Evolutionary conservation across 345 rosid genomes (phyloP).

Genomic region (Salix purpurea): DNA sequence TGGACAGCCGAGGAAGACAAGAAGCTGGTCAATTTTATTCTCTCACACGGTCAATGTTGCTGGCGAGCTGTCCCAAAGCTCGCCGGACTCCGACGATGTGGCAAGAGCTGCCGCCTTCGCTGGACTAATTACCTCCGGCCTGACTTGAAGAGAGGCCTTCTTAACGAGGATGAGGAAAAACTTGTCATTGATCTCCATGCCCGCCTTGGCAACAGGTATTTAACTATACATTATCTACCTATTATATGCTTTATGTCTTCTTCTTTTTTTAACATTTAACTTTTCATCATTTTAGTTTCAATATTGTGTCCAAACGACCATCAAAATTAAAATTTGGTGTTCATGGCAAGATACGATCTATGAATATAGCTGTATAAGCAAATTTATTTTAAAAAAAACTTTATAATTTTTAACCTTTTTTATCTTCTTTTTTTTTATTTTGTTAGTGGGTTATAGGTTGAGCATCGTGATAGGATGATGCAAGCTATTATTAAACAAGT

Average conservation of each 20-base stretch:
- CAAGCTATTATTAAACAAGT: background rate
- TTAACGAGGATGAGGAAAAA: conserved; percentile 53
- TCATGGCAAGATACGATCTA: too few species aligned
- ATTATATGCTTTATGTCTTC: background rate
- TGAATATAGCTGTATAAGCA: background rate
- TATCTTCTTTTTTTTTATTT: too few species aligned
- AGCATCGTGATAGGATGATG: background rate
- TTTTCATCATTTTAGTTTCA: background rate
- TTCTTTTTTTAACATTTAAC: too few species aligned
- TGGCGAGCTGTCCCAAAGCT: conserved; percentile 75
- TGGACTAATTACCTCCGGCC: conserved; percentile 88
- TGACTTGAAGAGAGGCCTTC: conserved; percentile 66
- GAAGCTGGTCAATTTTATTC: conserved; percentile 54
- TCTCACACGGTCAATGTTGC: conserved; percentile 64
- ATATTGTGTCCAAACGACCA: background rate
- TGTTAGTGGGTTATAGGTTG: too few species aligned
- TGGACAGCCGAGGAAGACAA: conserved; percentile 74
- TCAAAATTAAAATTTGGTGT: background rate
- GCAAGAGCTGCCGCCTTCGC: conserved; percentile 79
- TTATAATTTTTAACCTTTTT: background rate
- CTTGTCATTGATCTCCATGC: conserved; percentile 72
- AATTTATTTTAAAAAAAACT: too few species aligned
- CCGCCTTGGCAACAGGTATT: conserved; percentile 64
- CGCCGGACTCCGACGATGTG: conserved; percentile 68
- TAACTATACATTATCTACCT: background rate